Conservation (phyloP, 1,139 yeast genomes). For the Wickerhamomyces sp. region DNA sequence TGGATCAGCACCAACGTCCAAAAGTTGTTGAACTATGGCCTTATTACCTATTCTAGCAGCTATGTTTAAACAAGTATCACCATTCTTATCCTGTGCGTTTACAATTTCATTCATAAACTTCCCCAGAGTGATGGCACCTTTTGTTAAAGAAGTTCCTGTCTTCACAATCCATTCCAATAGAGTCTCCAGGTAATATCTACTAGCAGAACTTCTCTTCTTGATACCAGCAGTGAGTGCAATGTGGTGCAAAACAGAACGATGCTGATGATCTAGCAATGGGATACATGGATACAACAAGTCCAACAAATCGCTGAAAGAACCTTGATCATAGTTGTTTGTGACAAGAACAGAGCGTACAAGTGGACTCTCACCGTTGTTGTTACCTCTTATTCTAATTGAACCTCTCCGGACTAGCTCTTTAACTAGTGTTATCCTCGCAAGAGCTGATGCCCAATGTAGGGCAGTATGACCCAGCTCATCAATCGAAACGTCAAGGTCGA, state of each 20-base stretch:
- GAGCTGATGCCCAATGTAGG: conserved; percentile 93
- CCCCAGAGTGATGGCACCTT: conserved; percentile 46
- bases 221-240: conserved; percentile 77
- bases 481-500: conserved; percentile 49
- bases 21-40: conserved; percentile 71
- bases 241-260: conserved; percentile 89
- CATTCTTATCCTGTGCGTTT: conserved; percentile 75
- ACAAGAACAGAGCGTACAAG: conserved; percentile 84
- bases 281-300: conserved; percentile 75
- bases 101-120: conserved; percentile 62
- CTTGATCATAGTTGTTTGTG: conserved; percentile 76
- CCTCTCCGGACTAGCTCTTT: conserved; percentile 70
- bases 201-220: conserved; percentile 62
- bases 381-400: conserved; percentile 58
- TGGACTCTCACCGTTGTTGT: conserved; percentile 86
- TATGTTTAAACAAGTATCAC: conserved; percentile 84
- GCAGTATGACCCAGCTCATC: conserved; percentile 94
- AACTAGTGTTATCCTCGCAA: conserved; percentile 74
- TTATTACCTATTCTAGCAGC: conserved; percentile 87
- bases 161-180: conserved; percentile 78
- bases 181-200: conserved; percentile 71
- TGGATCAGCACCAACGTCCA: conserved; percentile 86
- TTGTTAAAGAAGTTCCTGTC: conserved; percentile 35
- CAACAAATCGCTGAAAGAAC: conserved; percentile 67
- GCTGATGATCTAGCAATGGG: conserved; percentile 65